phyloP scores from a whole-genome alignment of 2,329 filamentous ascomycete genomes.

The Fusarium redolens region DNA sequence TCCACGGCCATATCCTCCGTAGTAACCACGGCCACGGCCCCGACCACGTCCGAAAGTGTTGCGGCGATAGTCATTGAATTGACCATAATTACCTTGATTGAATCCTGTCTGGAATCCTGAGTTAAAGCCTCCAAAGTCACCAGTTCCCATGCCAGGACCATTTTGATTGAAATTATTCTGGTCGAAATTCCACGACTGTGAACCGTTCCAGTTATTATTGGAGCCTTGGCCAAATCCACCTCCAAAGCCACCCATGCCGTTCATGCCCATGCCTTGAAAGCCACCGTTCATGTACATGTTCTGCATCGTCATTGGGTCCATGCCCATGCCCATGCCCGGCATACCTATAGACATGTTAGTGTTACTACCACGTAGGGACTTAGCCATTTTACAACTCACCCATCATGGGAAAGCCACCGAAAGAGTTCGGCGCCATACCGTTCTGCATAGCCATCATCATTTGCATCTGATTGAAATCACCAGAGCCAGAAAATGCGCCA shows the following conservation, averaged over 20 bases:
- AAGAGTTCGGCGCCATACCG: slow-evolving; percentile 67
- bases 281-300: slow-evolving; percentile 83
- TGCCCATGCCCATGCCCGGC: slow-evolving; percentile 86
- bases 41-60: slow-evolving; percentile 75
- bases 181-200: slow-evolving; percentile 85
- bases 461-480: slow-evolving; percentile 82
- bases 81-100: slow-evolving; percentile 86
- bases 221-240: slow-evolving; percentile 70
- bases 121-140: slow-evolving; percentile 85
- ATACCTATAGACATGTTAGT: slow-evolving; percentile 68
- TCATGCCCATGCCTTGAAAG: slow-evolving; percentile 82
- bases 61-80: slow-evolving; percentile 82
- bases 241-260: slow-evolving; percentile 81
- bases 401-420: slow-evolving; percentile 81
- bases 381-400: slow-evolving; percentile 67
- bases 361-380: background rate
- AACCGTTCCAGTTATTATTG: slow-evolving; percentile 84
- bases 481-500: slow-evolving; percentile 70
- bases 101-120: slow-evolving; percentile 81
- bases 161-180: slow-evolving; percentile 92
- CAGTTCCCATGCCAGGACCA: slow-evolving; percentile 82
- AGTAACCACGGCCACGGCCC: slow-evolving; percentile 73
- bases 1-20: slow-evolving; percentile 66
- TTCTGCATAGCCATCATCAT: slow-evolving; percentile 83
- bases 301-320: slow-evolving; percentile 83